phyloP scores from a whole-genome alignment of 768 basidiomycete genomes.

The Boletus edulis region DNA sequence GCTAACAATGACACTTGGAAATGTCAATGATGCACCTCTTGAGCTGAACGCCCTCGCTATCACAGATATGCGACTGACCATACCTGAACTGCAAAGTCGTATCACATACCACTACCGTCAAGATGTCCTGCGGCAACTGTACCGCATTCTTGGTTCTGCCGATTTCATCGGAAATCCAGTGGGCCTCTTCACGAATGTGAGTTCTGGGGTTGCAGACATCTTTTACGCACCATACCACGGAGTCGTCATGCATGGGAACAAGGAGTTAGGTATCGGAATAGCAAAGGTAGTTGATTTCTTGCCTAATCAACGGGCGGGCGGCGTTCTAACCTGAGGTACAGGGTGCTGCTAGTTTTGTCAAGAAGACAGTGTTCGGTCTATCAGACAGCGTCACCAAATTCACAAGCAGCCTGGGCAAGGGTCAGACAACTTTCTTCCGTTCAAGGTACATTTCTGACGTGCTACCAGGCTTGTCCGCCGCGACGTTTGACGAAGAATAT shows the following conservation, averaged over 20 bases:
- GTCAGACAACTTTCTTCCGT: constrained; percentile 34
- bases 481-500: constrained; percentile 95
- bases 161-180: constrained; percentile 97
- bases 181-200: constrained; percentile 96
- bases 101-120: constrained; percentile 92
- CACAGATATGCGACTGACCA: constrained; percentile 87
- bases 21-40: constrained; percentile 93
- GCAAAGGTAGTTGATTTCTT: constrained; percentile 62
- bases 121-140: constrained; percentile 90
- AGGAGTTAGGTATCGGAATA: constrained; percentile 90
- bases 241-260: constrained; percentile 94
- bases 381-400: constrained; percentile 98
- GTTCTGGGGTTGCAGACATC: constrained; percentile 95
- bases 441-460: background rate
- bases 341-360: constrained; percentile 97
- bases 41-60: constrained; percentile 92
- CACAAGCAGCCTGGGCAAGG: constrained; percentile 96
- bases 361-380: constrained; percentile 97
- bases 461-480: constrained; percentile 83
- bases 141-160: constrained; percentile 96
- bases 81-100: constrained; percentile 80
- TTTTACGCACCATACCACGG: constrained; percentile 99
- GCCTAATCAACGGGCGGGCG: background rate
- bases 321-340: constrained; percentile 32
- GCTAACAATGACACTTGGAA: constrained; percentile 94